Conservation (phyloP, 2,329 filamentous ascomycete genomes). For the Magnaporthiopsis rhizophila region DNA sequence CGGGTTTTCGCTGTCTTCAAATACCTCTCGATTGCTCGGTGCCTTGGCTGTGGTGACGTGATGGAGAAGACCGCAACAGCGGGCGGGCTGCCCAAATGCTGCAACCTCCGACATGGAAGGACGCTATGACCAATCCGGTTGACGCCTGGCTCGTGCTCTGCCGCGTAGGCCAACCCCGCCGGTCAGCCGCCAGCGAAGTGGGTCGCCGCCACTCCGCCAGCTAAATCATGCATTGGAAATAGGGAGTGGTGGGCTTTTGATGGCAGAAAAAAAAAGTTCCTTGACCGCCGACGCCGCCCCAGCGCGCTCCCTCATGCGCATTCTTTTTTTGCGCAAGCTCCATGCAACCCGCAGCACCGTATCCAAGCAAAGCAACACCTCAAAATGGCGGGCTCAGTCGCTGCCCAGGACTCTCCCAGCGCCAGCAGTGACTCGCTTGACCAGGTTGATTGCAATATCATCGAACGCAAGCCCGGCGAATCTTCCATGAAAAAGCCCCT, state of each 20-base stretch:
- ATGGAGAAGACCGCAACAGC: not conserved
- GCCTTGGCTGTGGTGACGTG: not conserved
- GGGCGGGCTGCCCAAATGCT: not conserved
- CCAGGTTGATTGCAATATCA: conserved; percentile 4
- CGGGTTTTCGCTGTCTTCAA: not conserved
- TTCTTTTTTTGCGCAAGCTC: not conserved
- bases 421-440: conserved; percentile 8
- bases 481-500: conserved; percentile 34
- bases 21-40: not conserved
- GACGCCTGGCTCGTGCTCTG: not conserved
- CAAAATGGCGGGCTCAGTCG: not conserved
- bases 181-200: no score
- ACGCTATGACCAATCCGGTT: not conserved
- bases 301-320: not conserved
- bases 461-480: conserved; percentile 15
- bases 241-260: not conserved
- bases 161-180: not conserved
- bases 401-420: not conserved
- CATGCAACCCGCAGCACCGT: not conserved
- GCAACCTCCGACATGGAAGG: not conserved
- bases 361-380: not conserved
- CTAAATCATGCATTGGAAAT: not conserved
- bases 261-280: conserved; percentile 7
- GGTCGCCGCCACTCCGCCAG: not conserved
- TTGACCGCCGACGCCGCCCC: not conserved